Evolutionary conservation across 2,329 filamentous ascomycete genomes (phyloP), one percentile per base, ranked within the genome.

Genomic region (Coniochaeta sp.): DNA sequence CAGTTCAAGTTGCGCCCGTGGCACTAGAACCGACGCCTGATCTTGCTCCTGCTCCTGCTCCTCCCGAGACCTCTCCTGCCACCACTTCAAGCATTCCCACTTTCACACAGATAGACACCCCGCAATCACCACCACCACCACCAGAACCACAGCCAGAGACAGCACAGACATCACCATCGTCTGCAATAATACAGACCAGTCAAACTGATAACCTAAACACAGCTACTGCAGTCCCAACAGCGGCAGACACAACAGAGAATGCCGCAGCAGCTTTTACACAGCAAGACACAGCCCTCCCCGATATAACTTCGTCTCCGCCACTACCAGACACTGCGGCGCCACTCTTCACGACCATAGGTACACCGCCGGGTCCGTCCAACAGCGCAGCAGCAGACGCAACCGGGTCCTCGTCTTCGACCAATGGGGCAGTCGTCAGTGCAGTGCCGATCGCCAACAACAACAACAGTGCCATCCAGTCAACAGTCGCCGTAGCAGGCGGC

Each of bases 401-500:
- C 10, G 53, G 42, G 22, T 53, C 51, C 26, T 30, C 47, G 2
- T 48, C 52, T 3, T 55, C 57, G 18, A 54, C 57, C 8, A 57
- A 59, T 50, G 53, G 56, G 6, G 52, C 56, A 18, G 47, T 57
- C n/a, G n/a, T n/a, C 42, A 56, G 54, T 24, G 32, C 59, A 9
- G 35, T 57, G 1, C 54, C 59, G 4, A 52, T 48, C 24, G 35
- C 59, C 7, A 33, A 12, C 28, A 58, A 60, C 24, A 63, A 58
- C 56, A 60, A 58, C n/a, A n/a, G n/a, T 55, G 52, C 63, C 18
- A 50, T 62, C 2, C 57, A 63, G 26, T 69, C 65, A 6, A 71
- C 71, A 0, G 64, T 71, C 24, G 72, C 73, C 6, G 69, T 82
- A 40, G 75, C 75, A 1, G 78, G 75, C 9, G 74, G 77, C 33